Conservation (phyloP, 768 basidiomycete species). For the Termitomyces sp. region DNA sequence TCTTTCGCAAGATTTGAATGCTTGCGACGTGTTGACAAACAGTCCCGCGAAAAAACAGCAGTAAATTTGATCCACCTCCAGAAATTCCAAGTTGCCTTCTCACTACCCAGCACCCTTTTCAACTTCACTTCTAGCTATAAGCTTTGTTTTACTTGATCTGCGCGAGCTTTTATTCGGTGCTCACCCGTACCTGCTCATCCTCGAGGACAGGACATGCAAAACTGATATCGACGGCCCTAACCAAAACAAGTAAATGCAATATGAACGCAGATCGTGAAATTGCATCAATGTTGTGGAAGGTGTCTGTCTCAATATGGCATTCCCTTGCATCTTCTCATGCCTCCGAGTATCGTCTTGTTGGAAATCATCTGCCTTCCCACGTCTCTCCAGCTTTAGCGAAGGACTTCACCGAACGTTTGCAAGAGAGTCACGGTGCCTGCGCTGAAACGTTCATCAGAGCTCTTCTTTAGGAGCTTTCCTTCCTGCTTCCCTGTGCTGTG, state of each 20-base stretch:
- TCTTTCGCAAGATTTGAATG: too few relatives aligned
- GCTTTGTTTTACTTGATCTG: not conserved
- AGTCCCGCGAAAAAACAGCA: not conserved
- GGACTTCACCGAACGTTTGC: not conserved
- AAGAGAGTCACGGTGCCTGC: not conserved
- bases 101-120: too few relatives aligned
- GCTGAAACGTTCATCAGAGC: not conserved
- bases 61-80: not conserved
- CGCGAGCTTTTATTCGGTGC: not conserved
- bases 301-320: not conserved
- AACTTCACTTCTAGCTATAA: not conserved
- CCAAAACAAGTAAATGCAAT: too few relatives aligned
- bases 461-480: not conserved
- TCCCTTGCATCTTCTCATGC: not conserved
- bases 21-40: too few relatives aligned
- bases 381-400: not conserved
- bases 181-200: not conserved
- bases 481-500: not conserved
- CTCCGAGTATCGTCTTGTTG: not conserved
- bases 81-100: not conserved
- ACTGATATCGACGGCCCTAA: too few relatives aligned
- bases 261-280: too few relatives aligned
- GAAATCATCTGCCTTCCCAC: not conserved
- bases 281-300: too few relatives aligned
- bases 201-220: too few relatives aligned